These are phyloP conservation scores for Ogataea methylovora DNA, from an alignment of 805 yeast genomes.

Conservation along the genomic window DNA sequence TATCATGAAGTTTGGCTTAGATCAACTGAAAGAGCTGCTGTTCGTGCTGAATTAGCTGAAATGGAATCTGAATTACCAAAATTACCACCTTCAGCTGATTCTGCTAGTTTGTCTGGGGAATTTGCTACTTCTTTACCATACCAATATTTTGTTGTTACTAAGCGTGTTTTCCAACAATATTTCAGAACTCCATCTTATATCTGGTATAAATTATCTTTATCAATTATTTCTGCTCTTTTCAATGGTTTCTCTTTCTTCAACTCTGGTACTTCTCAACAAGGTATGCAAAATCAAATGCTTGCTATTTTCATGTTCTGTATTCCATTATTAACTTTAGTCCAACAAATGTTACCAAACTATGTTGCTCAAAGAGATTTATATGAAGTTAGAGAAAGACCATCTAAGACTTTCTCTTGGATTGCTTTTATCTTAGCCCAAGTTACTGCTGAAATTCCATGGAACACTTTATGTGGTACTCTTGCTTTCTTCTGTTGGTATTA, in stretches of 20 bases:
- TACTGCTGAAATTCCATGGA: conserved; percentile 58
- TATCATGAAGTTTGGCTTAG: conserved; percentile 66
- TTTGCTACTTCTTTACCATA: conserved; percentile 34
- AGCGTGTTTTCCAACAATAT: conserved; percentile 47
- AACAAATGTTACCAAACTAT: conserved; percentile 54
- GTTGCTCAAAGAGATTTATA: conserved; percentile 53
- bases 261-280: conserved; percentile 49
- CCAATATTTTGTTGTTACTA: conserved; percentile 35
- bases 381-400: conserved; percentile 64
- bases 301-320: conserved; percentile 58
- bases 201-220: conserved; percentile 47
- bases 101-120: conserved; percentile 26
- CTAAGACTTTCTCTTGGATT: conserved; percentile 58
- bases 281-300: conserved; percentile 75
- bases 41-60: conserved; percentile 51
- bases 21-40: conserved; percentile 51
- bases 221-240: conserved; percentile 45
- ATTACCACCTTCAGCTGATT: conserved; percentile 23
- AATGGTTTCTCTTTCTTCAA: conserved; percentile 63
- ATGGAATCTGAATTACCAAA: conserved; percentile 45
- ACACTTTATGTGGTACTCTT: conserved; percentile 48
- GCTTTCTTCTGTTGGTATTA: conserved; percentile 56
- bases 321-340: conserved; percentile 44
- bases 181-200: conserved; percentile 55
- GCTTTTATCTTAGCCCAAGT: conserved; percentile 56